Conservation (phyloP, 163 green algal genomes). For the Volvox carteri region DNA sequence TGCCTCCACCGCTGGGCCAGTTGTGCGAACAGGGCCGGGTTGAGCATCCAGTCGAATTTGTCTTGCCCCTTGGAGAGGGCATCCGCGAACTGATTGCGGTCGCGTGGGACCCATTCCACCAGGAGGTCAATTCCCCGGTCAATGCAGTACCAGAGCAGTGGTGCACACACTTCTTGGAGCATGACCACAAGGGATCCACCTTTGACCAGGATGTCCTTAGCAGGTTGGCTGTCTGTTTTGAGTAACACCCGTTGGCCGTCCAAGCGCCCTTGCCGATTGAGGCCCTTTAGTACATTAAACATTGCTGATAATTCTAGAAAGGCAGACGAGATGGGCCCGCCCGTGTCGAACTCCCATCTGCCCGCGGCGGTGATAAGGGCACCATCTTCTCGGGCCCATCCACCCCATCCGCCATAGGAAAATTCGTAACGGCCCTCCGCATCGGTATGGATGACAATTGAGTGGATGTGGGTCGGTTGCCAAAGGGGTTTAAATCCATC, state of each 20-base stretch:
- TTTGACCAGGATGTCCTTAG: neutral
- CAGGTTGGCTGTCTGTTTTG: neutral
- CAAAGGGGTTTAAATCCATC: neutral
- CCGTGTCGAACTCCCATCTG: neutral
- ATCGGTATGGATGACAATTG: neutral
- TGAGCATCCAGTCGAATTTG: neutral
- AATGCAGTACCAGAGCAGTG: neutral
- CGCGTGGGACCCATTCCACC: neutral
- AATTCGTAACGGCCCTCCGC: neutral
- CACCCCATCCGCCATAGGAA: constrained; percentile 32
- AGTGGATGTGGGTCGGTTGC: neutral
- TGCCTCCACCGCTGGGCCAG: neutral
- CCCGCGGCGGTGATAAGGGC: neutral
- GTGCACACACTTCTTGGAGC: neutral
- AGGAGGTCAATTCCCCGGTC: neutral
- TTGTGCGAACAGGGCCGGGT: neutral
- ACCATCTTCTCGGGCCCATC: neutral
- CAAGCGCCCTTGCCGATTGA: neutral
- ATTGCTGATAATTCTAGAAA: neutral
- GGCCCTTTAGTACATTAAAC: neutral
- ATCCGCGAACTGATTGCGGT: neutral
- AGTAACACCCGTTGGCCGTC: neutral
- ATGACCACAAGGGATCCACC: neutral
- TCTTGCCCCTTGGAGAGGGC: neutral
- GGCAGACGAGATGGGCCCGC: neutral